A percentile compares a stretch with the other conserved stretches of the same genome.
These are phyloP conservation scores for Colletotrichum sp. DNA, from an alignment of 2,329 filamentous ascomycete genomes.

Conservation along the genomic window DNA sequence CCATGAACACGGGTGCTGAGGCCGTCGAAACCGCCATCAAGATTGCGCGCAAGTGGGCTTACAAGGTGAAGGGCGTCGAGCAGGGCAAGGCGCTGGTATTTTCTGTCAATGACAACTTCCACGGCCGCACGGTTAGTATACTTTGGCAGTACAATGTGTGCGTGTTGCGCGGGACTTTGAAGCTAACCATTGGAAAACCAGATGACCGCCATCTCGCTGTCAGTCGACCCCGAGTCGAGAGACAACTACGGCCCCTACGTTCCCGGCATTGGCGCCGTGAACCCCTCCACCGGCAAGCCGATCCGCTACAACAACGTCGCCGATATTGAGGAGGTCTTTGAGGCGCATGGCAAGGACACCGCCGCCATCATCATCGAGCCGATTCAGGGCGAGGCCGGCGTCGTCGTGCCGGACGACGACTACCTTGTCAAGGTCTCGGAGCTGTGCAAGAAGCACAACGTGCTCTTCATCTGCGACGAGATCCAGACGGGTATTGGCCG, in stretches of 20 bases:
- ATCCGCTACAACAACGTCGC: conserved; percentile 87
- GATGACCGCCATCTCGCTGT: conserved; percentile 94
- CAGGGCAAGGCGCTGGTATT: conserved; percentile 85
- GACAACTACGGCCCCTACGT: conserved; percentile 98
- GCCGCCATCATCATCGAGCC: conserved; percentile 95
- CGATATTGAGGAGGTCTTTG: conserved; percentile 80
- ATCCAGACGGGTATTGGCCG: conserved; percentile 98
- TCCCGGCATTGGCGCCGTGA: conserved; percentile 80
- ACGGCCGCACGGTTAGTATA: conserved; percentile 82
- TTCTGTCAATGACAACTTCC: conserved; percentile 90
- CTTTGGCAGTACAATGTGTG: neutral
- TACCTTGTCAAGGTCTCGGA: conserved; percentile 82
- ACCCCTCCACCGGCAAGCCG: conserved; percentile 74
- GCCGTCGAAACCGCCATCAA: conserved; percentile 96
- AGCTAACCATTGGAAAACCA: neutral
- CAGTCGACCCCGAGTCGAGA: conserved; percentile 91
- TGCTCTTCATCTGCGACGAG: conserved; percentile 95
- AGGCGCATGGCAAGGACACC: conserved; percentile 81
- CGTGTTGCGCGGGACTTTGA: neutral
- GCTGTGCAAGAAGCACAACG: conserved; percentile 94
- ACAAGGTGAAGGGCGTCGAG: conserved; percentile 92
- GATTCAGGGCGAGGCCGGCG: conserved; percentile 96
- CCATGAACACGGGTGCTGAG: conserved; percentile 98
- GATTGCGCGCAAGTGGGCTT: conserved; percentile 96
- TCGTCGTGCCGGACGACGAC: conserved; percentile 89